Percentiles rank a stretch among this genome's conserved stretches.
Evolutionary conservation across 2,329 filamentous ascomycete species (phyloP).

Genomic region (Neonectria punicea): DNA sequence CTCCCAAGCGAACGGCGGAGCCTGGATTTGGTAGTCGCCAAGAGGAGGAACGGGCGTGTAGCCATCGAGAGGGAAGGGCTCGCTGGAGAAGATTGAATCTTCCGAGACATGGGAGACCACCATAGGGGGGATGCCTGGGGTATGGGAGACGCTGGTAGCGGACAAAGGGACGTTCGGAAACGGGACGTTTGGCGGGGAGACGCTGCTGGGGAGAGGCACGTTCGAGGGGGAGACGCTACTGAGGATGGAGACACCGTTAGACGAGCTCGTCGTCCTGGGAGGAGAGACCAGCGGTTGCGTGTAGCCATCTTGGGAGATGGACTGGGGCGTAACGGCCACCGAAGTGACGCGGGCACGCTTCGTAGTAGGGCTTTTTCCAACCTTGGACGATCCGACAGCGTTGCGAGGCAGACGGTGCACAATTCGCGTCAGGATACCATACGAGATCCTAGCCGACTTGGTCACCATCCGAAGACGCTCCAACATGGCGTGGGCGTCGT

Average conservation of each 20-base stretch:
- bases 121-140: conserved; percentile 3
- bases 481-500: conserved; percentile 49
- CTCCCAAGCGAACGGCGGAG: background rate
- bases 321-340: conserved; percentile 7
- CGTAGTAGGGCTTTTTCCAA: conserved; percentile 15
- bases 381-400: conserved; percentile 26
- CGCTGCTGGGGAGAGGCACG: background rate
- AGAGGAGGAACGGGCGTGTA: conserved; percentile 21
- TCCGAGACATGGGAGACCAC: conserved; percentile 8
- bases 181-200: background rate
- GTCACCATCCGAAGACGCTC: conserved; percentile 44
- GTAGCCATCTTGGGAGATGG: conserved; percentile 3
- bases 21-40: conserved; percentile 31
- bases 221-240: background rate
- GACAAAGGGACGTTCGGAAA: background rate
- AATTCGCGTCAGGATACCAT: conserved; percentile 46
- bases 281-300: conserved; percentile 20
- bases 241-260: background rate
- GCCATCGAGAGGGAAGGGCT: conserved; percentile 5
- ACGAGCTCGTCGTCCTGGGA: conserved; percentile 8
- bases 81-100: background rate
- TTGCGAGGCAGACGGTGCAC: conserved; percentile 43
- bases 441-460: conserved; percentile 47
- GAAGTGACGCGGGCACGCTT: conserved; percentile 23
- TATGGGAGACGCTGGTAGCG: conserved; percentile 6